Conservation (phyloP, 1,284 basidiomycete genomes). For the Puccinia triticina region DNA sequence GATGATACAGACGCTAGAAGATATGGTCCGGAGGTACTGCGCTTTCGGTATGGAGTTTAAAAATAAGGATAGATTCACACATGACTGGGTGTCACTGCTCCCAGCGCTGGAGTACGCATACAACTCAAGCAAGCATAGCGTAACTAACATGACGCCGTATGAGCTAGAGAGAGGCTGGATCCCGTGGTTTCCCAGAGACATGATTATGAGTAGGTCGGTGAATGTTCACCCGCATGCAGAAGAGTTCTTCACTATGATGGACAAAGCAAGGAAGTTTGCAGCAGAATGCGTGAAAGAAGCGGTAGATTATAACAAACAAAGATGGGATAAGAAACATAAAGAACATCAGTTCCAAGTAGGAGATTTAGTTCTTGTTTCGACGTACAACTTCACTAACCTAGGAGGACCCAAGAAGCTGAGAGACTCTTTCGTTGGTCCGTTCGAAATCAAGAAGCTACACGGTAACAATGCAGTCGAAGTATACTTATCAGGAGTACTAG, state of each 20-base stretch:
- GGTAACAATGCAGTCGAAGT: slow-evolving; percentile 23
- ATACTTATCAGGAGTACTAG: neutral
- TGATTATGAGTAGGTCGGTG: neutral
- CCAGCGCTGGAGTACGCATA: slow-evolving; percentile 18
- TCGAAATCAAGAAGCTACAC: neutral
- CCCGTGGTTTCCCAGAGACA: neutral
- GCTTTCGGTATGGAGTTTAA: neutral
- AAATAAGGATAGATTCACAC: neutral
- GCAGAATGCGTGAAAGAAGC: neutral
- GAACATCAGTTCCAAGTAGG: slow-evolving; percentile 3
- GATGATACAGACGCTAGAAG: slow-evolving; percentile 19
- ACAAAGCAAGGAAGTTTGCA: neutral
- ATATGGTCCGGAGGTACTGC: slow-evolving; percentile 7
- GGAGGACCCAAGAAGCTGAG: slow-evolving; percentile 6
- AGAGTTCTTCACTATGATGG: neutral
- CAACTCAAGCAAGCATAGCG: slow-evolving; percentile 20
- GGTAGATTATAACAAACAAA: neutral
- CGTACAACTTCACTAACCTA: slow-evolving; percentile 14
- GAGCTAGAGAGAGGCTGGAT: slow-evolving; percentile 11
- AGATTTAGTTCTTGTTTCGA: slow-evolving; percentile 13
- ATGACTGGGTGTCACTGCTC: slow-evolving; percentile 29
- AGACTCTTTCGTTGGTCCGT: slow-evolving; percentile 29
- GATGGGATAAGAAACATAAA: slow-evolving; percentile 2
- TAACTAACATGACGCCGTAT: slow-evolving; percentile 1
- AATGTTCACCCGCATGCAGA: neutral